Percentiles rank a stretch among this genome's conserved stretches.
Conservation (phyloP, 2,329 filamentous ascomycete genomes). For the Cercospora sojina region DNA sequence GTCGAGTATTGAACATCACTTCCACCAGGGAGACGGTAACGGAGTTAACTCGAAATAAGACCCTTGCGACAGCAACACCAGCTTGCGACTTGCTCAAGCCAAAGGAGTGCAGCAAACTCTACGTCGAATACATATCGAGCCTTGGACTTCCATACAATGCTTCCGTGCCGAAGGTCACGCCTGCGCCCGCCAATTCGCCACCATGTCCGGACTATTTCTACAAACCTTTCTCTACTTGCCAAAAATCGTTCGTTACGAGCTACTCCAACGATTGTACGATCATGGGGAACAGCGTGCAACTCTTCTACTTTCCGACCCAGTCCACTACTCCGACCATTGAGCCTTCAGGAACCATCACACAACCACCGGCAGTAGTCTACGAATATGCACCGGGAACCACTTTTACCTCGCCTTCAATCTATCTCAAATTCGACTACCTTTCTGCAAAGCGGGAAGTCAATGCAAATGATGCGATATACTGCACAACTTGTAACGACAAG, state of each 20-base stretch:
- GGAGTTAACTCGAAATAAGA: background rate
- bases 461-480: background rate
- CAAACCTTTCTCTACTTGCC: conserved; percentile 18
- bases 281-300: conserved; percentile 24
- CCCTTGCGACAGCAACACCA: conserved; percentile 2
- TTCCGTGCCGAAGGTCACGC: conserved; percentile 24
- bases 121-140: conserved; percentile 25
- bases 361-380: conserved; percentile 14
- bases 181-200: conserved; percentile 25
- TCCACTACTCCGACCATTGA: conserved; percentile 11
- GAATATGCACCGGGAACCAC: conserved; percentile 21
- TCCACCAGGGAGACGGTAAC: background rate
- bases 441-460: conserved; percentile 12
- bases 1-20: conserved; percentile 19
- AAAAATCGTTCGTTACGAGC: conserved; percentile 3
- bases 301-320: conserved; percentile 26
- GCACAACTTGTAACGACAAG: conserved; percentile 8
- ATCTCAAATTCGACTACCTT: conserved; percentile 26
- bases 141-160: conserved; percentile 23
- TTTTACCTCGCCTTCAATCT: conserved; percentile 28
- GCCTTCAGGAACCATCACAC: conserved; percentile 3
- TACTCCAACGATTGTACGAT: conserved; percentile 18
- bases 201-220: conserved; percentile 21
- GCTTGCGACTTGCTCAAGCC: conserved; percentile 13
- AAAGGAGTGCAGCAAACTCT: conserved; percentile 23